Evolutionary conservation across 371 early-diverging fungal genomes (phyloP).

Genomic region (Umbelopsis sp.): DNA sequence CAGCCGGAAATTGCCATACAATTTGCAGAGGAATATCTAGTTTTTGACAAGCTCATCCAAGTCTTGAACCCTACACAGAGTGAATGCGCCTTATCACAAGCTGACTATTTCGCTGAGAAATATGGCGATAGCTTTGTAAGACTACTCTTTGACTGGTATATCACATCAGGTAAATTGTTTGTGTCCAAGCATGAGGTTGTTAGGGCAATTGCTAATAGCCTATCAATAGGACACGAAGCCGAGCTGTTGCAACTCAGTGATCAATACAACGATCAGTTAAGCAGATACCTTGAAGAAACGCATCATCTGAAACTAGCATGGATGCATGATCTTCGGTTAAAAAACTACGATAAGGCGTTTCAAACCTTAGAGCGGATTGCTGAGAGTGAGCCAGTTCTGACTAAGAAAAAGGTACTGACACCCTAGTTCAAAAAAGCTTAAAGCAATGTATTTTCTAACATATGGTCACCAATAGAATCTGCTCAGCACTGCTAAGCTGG

Average conservation of each 20-base stretch:
- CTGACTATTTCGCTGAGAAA: slow-evolving; percentile 5
- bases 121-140: slow-evolving; percentile 6
- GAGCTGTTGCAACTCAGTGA: slow-evolving; percentile 3
- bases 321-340: slow-evolving; percentile 10
- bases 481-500: slow-evolving; percentile 6
- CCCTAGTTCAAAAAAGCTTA: neutral
- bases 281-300: neutral
- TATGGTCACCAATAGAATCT: neutral
- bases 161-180: neutral
- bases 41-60: slow-evolving; percentile 3
- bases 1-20: slow-evolving; percentile 1
- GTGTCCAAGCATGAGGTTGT: neutral
- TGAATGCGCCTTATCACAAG: neutral
- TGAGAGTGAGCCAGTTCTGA: neutral
- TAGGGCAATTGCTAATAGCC: neutral
- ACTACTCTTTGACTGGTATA: slow-evolving; percentile 9
- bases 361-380: slow-evolving; percentile 3
- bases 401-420: neutral
- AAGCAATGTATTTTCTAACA: neutral
- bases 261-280: neutral
- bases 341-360: neutral
- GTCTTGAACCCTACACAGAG: neutral
- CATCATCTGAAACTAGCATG: neutral
- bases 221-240: slow-evolving; percentile 8
- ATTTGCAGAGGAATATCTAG: slow-evolving; percentile 15